These are phyloP conservation scores for Pinus tabuliformis DNA, from an alignment of 75 land plant genomes.

Conservation along the genomic window DNA sequence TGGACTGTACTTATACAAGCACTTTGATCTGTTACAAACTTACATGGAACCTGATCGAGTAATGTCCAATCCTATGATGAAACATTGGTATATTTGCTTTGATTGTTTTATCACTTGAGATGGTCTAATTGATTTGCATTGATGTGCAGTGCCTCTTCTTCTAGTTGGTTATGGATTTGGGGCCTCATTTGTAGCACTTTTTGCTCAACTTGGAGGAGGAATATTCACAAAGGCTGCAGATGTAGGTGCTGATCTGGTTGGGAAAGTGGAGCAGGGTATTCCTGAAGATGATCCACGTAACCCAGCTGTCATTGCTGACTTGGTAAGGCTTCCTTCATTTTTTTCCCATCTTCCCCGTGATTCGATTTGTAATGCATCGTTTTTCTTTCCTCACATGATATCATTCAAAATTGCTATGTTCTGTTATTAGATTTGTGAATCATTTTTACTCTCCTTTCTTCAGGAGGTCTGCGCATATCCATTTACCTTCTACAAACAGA, in stretches of 20 bases:
- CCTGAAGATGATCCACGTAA: slow-evolving; percentile 99
- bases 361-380: neutral
- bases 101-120: too few relatives aligned
- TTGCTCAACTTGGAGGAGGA: slow-evolving; percentile 99
- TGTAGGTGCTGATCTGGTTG: slow-evolving; percentile 99
- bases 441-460: neutral
- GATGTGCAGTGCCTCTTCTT: slow-evolving; percentile 85
- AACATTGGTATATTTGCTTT: too few relatives aligned
- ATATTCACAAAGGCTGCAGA: slow-evolving; percentile 99
- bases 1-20: too few relatives aligned
- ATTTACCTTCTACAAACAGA: neutral
- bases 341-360: neutral
- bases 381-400: neutral
- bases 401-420: neutral
- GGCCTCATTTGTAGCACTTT: slow-evolving; percentile 98
- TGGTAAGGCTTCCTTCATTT: slow-evolving; percentile 42
- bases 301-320: slow-evolving; percentile 99
- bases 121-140: neutral
- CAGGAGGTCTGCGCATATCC: neutral
- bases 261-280: slow-evolving; percentile 98
- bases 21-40: too few relatives aligned
- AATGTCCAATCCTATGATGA: too few relatives aligned
- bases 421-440: neutral
- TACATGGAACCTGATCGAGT: too few relatives aligned
- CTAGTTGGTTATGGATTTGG: slow-evolving; percentile 99